Conservation (phyloP, 257 asterid species). For the Rehmannia glutinosa region DNA sequence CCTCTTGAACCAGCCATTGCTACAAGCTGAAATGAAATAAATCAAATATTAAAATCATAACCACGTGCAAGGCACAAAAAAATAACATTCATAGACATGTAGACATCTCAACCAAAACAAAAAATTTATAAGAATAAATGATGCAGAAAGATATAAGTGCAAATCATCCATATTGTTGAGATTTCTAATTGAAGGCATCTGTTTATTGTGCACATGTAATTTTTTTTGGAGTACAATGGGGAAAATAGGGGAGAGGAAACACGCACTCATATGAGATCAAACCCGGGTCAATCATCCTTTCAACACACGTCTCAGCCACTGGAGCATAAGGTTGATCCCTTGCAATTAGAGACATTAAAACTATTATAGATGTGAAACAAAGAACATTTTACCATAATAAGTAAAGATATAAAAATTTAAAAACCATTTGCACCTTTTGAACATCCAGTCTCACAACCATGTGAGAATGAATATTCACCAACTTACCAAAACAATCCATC, state of each 20-base stretch:
- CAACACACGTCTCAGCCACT: no score
- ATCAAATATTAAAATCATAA: not conserved
- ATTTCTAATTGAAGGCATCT: not conserved
- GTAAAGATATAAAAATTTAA: no score
- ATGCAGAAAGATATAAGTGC: not conserved
- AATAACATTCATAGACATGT: not conserved
- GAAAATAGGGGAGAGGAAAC: no score
- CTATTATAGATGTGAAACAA: not conserved
- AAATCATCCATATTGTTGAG: not conserved
- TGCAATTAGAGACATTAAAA: not conserved
- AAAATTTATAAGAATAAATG: not conserved
- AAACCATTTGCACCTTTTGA: not conserved
- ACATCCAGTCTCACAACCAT: not conserved
- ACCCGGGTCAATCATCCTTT: not conserved
- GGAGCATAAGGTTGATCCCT: no score
- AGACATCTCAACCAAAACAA: not conserved
- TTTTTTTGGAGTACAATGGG: not conserved
- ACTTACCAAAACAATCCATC: not conserved
- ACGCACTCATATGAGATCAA: no score
- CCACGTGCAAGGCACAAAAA: not conserved
- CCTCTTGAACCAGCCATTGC: slow-evolving; percentile 19
- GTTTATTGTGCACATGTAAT: not conserved
- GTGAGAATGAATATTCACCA: not conserved
- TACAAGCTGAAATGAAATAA: slow-evolving; percentile 9
- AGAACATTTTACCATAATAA: no score